Evolutionary conservation across 2,329 filamentous ascomycete genomes (phyloP), one percentile per base, ranked within the genome.

Genomic region (Cyclaneusma minus): DNA sequence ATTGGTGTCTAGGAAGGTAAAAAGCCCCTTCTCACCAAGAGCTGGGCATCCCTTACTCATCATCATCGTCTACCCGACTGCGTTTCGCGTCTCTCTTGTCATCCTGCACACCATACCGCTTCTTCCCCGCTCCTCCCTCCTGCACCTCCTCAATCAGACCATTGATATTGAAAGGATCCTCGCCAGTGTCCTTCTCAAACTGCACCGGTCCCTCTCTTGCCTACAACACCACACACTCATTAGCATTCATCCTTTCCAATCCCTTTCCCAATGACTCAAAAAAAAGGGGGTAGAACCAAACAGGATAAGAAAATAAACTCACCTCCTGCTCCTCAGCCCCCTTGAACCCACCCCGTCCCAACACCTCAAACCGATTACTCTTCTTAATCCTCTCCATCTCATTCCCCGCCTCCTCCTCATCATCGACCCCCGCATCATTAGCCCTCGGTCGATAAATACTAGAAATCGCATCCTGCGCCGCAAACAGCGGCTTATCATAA

Each of bases 401-500:
- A 23, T 68, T 71, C 33, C 85, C 80, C 0, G 79, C 87, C 1
- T 68, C 77, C 19, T 77, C 83, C 25, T 83, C 82, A 30, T 79
- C 77, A 11, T 81, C 77, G 10, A 72, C 75, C 22, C 83, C 81
- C 25, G 75, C 78, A 43, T 76, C 69, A 30, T 76, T 73, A 13
- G 78, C 69, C 13, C 68, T 68, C 2, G 87, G 83, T 17, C 84
- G 68, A 53, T 98, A 98, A 39, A 98, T 95, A 49, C 76, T 87
- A 55, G 71, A 89, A 42, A 94, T 83, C 6, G 83, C 87, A 47
- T 95, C 87, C 48, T 94, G 84, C 9, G 89, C 87, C 1, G 85
- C 85, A 49, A 98, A 98, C 6, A 98, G 60, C 12, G 89, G 89
- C 55, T 95, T 95, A 51, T 95, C 89, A 56, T 95, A 98, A 1